Conservation (phyloP, 108 stramenopile genomes). For the Fistulifera pelliculosa region DNA sequence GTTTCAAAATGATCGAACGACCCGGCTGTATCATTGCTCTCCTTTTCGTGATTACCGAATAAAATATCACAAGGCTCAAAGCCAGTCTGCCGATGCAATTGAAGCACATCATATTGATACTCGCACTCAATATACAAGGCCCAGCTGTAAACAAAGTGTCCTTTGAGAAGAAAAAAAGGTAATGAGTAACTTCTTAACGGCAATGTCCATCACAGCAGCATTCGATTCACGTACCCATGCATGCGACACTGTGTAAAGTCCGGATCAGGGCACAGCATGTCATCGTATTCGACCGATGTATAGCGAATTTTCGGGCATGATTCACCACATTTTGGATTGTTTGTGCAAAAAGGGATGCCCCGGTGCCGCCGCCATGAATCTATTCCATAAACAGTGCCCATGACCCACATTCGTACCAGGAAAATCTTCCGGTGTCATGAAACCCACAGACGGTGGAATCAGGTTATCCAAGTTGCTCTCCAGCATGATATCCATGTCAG, state of each 20-base stretch:
- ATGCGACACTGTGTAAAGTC: constrained; percentile 15
- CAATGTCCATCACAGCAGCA: too few relatives aligned
- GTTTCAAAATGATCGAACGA: constrained; percentile 45
- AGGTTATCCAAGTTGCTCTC: constrained; percentile 49
- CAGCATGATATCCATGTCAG: constrained; percentile 61
- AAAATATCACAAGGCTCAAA: constrained; percentile 38
- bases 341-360: constrained; percentile 42
- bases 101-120: constrained; percentile 44
- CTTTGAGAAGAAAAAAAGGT: constrained; percentile 2
- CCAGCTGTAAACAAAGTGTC: constrained; percentile 53
- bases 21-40: constrained; percentile 12
- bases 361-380: constrained; percentile 48
- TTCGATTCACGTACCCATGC: constrained; percentile 9
- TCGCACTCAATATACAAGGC: constrained; percentile 47
- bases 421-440: constrained; percentile 46
- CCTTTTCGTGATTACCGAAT: constrained; percentile 8
- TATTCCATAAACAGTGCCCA: constrained; percentile 51
- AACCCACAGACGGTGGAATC: constrained; percentile 43
- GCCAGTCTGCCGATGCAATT: constrained; percentile 29
- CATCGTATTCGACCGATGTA: constrained; percentile 54
- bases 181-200: too few relatives aligned
- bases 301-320: constrained; percentile 63
- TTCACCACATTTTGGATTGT: constrained; percentile 52
- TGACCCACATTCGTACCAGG: constrained; percentile 26
- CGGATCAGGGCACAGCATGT: constrained; percentile 43